phyloP scores from a whole-genome alignment of 75 land plant species.

The Sequoia sempervirens region DNA sequence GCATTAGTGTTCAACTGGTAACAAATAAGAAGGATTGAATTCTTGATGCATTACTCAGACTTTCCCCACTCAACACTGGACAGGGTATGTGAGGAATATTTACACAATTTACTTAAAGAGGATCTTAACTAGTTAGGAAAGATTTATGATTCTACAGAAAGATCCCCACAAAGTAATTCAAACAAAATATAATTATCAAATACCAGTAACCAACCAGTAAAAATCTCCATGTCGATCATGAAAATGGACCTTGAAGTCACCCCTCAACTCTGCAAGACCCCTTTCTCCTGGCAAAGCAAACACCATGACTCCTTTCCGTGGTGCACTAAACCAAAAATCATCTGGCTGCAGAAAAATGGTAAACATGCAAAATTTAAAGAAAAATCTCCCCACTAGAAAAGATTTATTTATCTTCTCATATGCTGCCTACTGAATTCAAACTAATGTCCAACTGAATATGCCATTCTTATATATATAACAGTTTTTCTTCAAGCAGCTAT shows the following conservation, averaged over 20 bases:
- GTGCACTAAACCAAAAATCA: constrained; percentile 94
- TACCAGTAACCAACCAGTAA: constrained; percentile 58
- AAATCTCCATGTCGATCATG: constrained; percentile 99
- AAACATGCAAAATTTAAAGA: constrained; percentile 4
- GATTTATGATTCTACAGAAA: not conserved
- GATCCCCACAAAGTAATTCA: not conserved
- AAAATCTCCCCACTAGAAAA: not conserved
- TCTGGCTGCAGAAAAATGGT: constrained; percentile 61
- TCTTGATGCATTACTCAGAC: not conserved
- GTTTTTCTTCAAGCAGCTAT: not conserved
- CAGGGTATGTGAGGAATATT: not conserved
- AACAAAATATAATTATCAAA: not conserved
- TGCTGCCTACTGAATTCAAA: not conserved
- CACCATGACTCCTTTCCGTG: constrained; percentile 94
- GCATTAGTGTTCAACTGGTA: not conserved
- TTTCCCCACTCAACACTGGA: not conserved
- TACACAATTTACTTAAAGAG: not conserved
- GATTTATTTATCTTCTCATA: not conserved
- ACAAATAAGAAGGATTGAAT: not conserved
- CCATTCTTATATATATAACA: not conserved
- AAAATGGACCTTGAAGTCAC: constrained; percentile 93
- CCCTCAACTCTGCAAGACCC: constrained; percentile 81
- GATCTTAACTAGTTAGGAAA: not conserved
- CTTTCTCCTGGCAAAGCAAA: constrained; percentile 97
- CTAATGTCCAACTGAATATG: not conserved